Conservation (phyloP, 2,329 filamentous ascomycete species). For the Xylariaceae sp. region DNA sequence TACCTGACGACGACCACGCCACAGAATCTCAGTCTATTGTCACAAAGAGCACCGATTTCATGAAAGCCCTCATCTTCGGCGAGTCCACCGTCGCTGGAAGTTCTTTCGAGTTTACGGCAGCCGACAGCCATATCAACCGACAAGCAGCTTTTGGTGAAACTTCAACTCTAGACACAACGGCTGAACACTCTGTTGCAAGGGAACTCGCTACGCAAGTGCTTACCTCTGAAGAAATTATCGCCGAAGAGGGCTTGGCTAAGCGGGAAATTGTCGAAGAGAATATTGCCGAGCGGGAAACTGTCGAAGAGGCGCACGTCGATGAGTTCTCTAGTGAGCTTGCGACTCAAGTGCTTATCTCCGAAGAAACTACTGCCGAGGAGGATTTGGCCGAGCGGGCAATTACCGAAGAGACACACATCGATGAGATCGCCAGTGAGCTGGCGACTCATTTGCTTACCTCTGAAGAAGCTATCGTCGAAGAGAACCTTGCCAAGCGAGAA, state of each 20-base stretch:
- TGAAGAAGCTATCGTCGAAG: background rate
- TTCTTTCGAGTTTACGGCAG: background rate
- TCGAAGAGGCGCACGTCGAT: background rate
- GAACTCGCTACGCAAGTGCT: background rate
- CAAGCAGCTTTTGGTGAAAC: slow-evolving; percentile 11
- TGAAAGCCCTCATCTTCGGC: background rate
- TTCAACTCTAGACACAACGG: slow-evolving; percentile 11
- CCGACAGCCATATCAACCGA: slow-evolving; percentile 5
- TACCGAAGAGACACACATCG: background rate
- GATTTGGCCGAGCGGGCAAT: background rate
- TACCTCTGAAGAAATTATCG: background rate
- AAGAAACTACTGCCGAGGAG: background rate
- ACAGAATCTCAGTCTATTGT: no score
- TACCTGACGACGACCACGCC: no score
- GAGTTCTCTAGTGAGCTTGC: background rate
- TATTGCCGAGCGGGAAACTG: slow-evolving; percentile 3
- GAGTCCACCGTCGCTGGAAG: background rate
- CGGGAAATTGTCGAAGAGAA: background rate
- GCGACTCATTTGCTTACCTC: background rate
- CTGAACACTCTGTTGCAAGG: slow-evolving; percentile 4
- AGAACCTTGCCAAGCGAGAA: slow-evolving; percentile 1
- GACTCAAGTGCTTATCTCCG: background rate
- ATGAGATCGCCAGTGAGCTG: background rate
- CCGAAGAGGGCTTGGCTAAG: background rate
- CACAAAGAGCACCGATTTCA: background rate